phyloP scores from a whole-genome alignment of 2,329 filamentous ascomycete genomes.

The Pseudocercospora cruenta region DNA sequence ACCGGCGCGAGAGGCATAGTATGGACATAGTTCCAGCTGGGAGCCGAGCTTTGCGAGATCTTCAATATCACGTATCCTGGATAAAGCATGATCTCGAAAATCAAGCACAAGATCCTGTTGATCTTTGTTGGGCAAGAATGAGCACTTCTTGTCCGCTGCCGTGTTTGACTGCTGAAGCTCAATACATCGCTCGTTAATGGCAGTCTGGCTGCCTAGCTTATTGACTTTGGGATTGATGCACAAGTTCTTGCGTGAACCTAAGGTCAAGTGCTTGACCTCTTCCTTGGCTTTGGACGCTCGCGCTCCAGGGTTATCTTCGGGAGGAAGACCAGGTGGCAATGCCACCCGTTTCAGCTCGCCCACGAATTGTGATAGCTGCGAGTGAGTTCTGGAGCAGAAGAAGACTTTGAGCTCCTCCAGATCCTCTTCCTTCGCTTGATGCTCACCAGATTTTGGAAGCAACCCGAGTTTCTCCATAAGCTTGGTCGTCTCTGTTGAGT shows the following conservation, averaged over 20 bases:
- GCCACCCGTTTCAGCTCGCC: conserved; percentile 77
- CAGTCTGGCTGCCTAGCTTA: conserved; percentile 68
- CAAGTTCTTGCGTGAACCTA: conserved; percentile 82
- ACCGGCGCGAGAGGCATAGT: conserved; percentile 88
- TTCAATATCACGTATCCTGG: conserved; percentile 89
- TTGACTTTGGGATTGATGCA: conserved; percentile 88
- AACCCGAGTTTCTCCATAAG: conserved; percentile 66
- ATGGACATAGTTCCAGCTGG: conserved; percentile 82
- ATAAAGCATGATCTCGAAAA: conserved; percentile 83
- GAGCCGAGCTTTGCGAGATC: conserved; percentile 80
- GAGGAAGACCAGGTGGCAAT: conserved; percentile 69
- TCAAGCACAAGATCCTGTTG: conserved; percentile 71
- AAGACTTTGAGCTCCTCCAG: conserved; percentile 79
- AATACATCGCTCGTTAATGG: conserved; percentile 90
- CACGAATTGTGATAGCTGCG: conserved; percentile 86
- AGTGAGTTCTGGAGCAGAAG: conserved; percentile 91
- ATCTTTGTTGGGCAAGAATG: conserved; percentile 77
- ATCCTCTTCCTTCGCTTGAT: conserved; percentile 47
- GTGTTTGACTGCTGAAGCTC: conserved; percentile 78
- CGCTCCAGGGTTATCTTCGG: conserved; percentile 20
- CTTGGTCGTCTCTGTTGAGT: conserved; percentile 73
- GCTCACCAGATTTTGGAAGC: conserved; percentile 43
- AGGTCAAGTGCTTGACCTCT: conserved; percentile 75
- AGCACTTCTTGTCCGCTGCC: conserved; percentile 69
- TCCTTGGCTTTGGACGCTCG: conserved; percentile 48